phyloP scores from a whole-genome alignment of 2,329 filamentous ascomycete species.

The Colletotrichum brevisporum region DNA sequence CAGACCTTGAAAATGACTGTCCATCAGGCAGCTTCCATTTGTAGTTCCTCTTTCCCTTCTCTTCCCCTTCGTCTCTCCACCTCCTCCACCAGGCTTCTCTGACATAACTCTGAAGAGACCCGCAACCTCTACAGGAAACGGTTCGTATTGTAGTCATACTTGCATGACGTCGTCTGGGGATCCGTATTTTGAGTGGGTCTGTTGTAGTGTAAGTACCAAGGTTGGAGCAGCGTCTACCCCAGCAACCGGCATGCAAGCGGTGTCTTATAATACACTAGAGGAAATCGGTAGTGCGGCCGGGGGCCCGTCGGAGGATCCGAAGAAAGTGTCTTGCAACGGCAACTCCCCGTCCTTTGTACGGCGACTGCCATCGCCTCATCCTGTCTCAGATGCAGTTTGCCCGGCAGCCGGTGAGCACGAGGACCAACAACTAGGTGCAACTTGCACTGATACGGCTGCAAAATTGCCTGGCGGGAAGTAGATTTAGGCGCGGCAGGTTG shows the following conservation, averaged over 20 bases:
- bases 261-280: constrained; percentile 3
- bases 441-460: background rate
- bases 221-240: constrained; percentile 35
- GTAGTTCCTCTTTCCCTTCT: no score
- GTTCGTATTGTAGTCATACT: constrained; percentile 22
- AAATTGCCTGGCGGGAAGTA: constrained; percentile 1
- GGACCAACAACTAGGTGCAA: background rate
- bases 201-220: background rate
- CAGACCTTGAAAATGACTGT: no score
- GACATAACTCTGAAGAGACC: background rate
- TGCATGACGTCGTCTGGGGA: constrained; percentile 40
- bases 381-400: constrained; percentile 1
- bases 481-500: constrained; percentile 25
- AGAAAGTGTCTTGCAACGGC: constrained; percentile 18
- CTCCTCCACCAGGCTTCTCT: no score
- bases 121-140: background rate
- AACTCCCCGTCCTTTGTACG: background rate
- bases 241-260: constrained; percentile 30
- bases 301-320: constrained; percentile 32
- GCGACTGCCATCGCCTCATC: constrained; percentile 3
- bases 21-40: no score
- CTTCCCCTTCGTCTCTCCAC: no score
- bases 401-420: constrained; percentile 4
- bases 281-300: constrained; percentile 29
- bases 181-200: constrained; percentile 29